phyloP scores from a whole-genome alignment of 768 basidiomycete genomes.

The Lactifluus hygrophoroides region DNA sequence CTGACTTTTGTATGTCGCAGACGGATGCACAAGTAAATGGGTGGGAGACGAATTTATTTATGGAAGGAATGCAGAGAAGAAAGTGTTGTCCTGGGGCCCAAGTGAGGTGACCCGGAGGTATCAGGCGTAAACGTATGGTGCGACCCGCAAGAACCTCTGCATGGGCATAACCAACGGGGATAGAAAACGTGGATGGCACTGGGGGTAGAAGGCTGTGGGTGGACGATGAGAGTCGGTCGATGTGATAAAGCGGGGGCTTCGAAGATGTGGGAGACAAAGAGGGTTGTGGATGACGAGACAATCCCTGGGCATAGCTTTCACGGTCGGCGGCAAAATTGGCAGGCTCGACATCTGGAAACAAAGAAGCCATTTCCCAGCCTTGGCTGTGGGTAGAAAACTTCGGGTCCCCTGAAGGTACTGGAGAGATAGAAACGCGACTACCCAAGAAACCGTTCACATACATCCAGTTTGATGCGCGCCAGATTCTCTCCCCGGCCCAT shows the following conservation, averaged over 20 bases:
- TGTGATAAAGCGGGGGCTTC: background rate
- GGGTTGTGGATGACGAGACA: background rate
- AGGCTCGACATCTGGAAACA: slow-evolving; percentile 5
- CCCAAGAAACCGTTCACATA: slow-evolving; percentile 50
- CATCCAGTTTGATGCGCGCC: slow-evolving; percentile 47
- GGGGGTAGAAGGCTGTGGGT: slow-evolving; percentile 12
- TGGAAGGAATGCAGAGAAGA: slow-evolving; percentile 53
- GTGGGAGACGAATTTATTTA: slow-evolving; percentile 54
- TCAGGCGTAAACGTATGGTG: slow-evolving; percentile 59
- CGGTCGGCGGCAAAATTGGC: background rate
- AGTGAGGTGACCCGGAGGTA: slow-evolving; percentile 43
- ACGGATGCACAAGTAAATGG: slow-evolving; percentile 67
- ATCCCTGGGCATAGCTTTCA: background rate
- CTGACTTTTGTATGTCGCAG: slow-evolving; percentile 38
- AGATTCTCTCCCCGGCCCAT: slow-evolving; percentile 56
- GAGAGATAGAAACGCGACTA: slow-evolving; percentile 4
- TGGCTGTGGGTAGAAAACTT: background rate
- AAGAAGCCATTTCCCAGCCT: slow-evolving; percentile 12
- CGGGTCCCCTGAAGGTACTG: background rate
- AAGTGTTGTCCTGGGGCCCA: slow-evolving; percentile 82
- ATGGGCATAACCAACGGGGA: slow-evolving; percentile 61
- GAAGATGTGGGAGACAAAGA: background rate
- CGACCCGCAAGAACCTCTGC: slow-evolving; percentile 62
- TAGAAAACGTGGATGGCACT: slow-evolving; percentile 29
- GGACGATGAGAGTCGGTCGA: background rate